These are phyloP conservation scores for Orbilia ellipsospora DNA, from an alignment of 2,329 filamentous ascomycete genomes.

Conservation along the genomic window DNA sequence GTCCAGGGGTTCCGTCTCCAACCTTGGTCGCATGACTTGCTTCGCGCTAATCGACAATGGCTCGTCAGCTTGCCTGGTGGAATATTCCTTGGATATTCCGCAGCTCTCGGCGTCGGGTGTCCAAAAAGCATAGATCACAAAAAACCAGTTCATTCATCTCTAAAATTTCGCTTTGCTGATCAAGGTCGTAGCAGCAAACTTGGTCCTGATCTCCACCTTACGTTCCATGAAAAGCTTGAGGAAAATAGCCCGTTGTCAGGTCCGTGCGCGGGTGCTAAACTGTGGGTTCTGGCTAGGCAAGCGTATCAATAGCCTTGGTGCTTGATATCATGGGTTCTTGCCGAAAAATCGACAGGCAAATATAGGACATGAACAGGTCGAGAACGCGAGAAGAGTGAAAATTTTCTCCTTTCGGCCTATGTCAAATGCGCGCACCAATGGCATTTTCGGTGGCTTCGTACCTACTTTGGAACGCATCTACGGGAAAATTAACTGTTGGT, in stretches of 20 bases:
- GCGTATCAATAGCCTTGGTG: constrained; percentile 25
- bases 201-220: constrained; percentile 27
- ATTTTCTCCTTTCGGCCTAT: background rate
- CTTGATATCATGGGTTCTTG: constrained; percentile 3
- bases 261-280: constrained; percentile 52
- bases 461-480: constrained; percentile 25
- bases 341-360: constrained; percentile 22
- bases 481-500: constrained; percentile 50
- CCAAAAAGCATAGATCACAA: constrained; percentile 17
- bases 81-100: constrained; percentile 55
- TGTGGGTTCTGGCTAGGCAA: constrained; percentile 11
- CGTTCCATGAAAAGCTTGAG: constrained; percentile 25
- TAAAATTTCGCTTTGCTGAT: constrained; percentile 25
- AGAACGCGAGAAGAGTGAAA: background rate
- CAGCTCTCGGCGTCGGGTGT: constrained; percentile 34
- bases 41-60: constrained; percentile 50
- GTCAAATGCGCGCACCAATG: background rate
- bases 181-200: constrained; percentile 24
- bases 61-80: constrained; percentile 47
- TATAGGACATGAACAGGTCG: background rate
- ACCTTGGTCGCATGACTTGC: constrained; percentile 56
- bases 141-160: constrained; percentile 3
- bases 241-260: constrained; percentile 1
- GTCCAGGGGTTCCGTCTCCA: constrained; percentile 56
- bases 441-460: no score